A percentile compares a stretch with the other conserved stretches of the same genome.
phyloP scores from a whole-genome alignment of 179 eudicot genomes.

The Silene vulgaris region DNA sequence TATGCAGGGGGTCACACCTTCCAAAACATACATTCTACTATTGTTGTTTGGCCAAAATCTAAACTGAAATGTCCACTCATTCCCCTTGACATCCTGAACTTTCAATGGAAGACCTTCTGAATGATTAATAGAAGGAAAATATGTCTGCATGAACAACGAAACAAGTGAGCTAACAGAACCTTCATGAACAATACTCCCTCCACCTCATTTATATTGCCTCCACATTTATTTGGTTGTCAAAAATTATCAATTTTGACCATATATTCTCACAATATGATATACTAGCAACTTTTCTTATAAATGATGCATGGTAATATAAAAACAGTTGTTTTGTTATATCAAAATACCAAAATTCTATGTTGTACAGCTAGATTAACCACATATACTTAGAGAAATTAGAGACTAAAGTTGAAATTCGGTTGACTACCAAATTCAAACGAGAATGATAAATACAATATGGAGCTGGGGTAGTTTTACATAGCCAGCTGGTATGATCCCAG shows the following conservation, averaged over 20 bases:
- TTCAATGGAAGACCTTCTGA: conserved; percentile 96
- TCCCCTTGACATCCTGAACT: conserved; percentile 93
- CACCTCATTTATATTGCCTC: neutral
- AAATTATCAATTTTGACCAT: neutral
- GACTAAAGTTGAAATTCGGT: neutral
- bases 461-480: neutral
- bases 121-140: conserved; percentile 92
- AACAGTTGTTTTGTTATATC: neutral
- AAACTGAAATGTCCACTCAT: conserved; percentile 96
- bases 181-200: neutral
- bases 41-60: conserved; percentile 96
- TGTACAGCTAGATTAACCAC: neutral
- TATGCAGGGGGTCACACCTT: conserved; percentile 53
- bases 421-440: conserved; percentile 3
- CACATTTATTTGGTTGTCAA: neutral
- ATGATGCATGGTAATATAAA: neutral
- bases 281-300: neutral
- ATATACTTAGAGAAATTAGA: neutral
- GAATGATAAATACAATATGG: neutral
- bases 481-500: neutral
- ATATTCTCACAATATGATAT: neutral
- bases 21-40: conserved; percentile 56
- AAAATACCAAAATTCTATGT: neutral
- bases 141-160: conserved; percentile 55
- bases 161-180: conserved; percentile 17